Evolutionary conservation across 441 rosid genomes (phyloP).

Genomic region (Eruca vesicaria): DNA sequence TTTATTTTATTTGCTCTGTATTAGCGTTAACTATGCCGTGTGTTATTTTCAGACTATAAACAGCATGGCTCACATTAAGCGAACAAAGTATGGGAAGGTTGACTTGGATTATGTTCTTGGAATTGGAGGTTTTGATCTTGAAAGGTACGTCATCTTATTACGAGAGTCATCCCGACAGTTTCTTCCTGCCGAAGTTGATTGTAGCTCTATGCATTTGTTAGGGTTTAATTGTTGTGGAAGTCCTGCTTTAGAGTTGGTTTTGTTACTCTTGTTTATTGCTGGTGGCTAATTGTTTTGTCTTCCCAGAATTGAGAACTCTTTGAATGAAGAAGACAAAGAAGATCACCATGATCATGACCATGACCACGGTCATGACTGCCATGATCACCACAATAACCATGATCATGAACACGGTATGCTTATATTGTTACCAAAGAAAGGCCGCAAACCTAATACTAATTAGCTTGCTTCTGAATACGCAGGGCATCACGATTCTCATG

Average conservation of each 20-base stretch:
- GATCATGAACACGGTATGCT: conserved; percentile 11
- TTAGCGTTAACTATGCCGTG: too few relatives aligned
- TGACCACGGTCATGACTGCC: conserved; percentile 39
- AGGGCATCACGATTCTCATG: conserved; percentile 73
- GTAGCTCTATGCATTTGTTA: neutral
- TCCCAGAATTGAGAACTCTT: conserved; percentile 74
- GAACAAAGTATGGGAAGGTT: conserved; percentile 78
- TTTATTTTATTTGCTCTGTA: too few relatives aligned
- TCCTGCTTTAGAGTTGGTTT: neutral
- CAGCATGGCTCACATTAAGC: conserved; percentile 69
- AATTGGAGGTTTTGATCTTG: conserved; percentile 92
- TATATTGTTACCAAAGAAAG: neutral
- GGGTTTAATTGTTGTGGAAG: neutral
- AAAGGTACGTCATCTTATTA: conserved; percentile 43
- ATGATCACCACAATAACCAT: conserved; percentile 60
- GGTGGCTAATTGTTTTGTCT: neutral
- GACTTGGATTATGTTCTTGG: conserved; percentile 95
- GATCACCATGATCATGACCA: conserved; percentile 47
- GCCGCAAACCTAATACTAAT: neutral
- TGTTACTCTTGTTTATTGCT: conserved; percentile 1
- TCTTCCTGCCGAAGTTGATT: neutral
- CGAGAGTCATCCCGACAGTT: neutral
- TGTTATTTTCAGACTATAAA: conserved; percentile 37
- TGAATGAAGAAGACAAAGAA: conserved; percentile 53
- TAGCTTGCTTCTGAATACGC: conserved; percentile 23